Conservation (phyloP, 1,139 yeast genomes). For the Yamadazyma dushanensis region DNA sequence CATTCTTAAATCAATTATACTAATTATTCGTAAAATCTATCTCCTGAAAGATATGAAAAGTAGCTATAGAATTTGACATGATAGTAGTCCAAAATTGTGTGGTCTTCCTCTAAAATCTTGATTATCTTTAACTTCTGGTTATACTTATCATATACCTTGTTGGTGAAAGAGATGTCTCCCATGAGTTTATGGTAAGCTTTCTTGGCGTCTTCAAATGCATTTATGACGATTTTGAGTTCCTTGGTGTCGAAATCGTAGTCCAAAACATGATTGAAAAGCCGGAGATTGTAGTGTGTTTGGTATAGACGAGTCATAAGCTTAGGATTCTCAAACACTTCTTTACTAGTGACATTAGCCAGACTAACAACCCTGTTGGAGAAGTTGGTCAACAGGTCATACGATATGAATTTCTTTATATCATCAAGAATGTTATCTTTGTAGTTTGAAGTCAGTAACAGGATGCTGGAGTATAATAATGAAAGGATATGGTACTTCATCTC, state of each 20-base stretch:
- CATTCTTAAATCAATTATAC: no score
- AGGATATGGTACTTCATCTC: constrained; percentile 4
- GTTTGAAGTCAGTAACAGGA: background rate
- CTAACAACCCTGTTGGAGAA: constrained; percentile 1
- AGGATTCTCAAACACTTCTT: background rate
- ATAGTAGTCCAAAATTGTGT: constrained; percentile 11
- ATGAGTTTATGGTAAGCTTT: constrained; percentile 12
- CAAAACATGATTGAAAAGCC: constrained; percentile 14
- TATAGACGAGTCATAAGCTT: constrained; percentile 5
- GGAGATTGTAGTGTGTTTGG: constrained; percentile 14
- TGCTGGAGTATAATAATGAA: background rate
- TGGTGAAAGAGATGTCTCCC: constrained; percentile 9
- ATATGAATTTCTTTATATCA: constrained; percentile 1
- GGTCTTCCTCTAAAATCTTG: constrained; percentile 12
- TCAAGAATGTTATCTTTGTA: background rate
- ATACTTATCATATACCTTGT: constrained; percentile 3
- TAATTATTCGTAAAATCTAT: constrained; percentile 6
- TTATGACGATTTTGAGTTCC: constrained; percentile 4
- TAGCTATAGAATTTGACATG: constrained; percentile 9
- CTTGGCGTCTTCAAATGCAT: constrained; percentile 6
- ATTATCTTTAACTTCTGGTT: constrained; percentile 5
- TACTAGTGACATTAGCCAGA: background rate
- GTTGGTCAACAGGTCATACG: constrained; percentile 1
- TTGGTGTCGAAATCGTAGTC: constrained; percentile 6
- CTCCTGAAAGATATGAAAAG: constrained; percentile 1